Base-by-base conservation (phyloP, 139 green algal species). In the Haematococcus sp. region DNA sequence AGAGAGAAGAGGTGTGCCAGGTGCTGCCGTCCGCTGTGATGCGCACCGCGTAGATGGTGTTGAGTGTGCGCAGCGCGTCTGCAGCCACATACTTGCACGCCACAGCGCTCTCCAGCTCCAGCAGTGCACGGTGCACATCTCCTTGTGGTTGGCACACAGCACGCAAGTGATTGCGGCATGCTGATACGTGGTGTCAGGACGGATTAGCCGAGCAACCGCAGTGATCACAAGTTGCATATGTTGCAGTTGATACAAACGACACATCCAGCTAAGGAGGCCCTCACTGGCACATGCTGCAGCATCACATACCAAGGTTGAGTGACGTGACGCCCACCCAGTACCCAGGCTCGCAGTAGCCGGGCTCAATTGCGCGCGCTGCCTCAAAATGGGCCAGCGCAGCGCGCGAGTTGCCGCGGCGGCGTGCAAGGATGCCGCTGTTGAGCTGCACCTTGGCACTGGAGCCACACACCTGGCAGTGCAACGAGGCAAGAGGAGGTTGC, bases 391-490 rank as follows among this genome's bases (percentile, higher is more conserved):
- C 43, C 75, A 93, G 68, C 1, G 90, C 88, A 5, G 44, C 63
- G 0, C 56, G 31, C 56, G 71, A 86, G 61, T 83, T 68, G 19
- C 74, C 23, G 33, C 75, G 56, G 23, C 90, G 77, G 44, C 91
- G 79, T 71, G 78, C 61, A 32, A 94, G 75, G 63, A 94, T 92
- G 65, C 88, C 91, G 31, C 72, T 88, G 86, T 95, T 95, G 51
- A 94, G 80, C 73, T 86, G 83, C 70, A 95, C 91, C 81, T 95
- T 95, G 70, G 85, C 87, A 56, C 81, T 89, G 72, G 75, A 58
- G 11, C 60, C 46, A 63, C 90, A 94, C 43, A 94, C 90, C 81
- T 89, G 59, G 27, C 5, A 40, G 59, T 34, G 28, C 59, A 66
- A 19, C 4, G 20, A 16, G 16, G 3, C 23, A 23, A 43, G 3